Conservation (phyloP, 805 yeast species). For the Myxozyma vanderwaltii region DNA sequence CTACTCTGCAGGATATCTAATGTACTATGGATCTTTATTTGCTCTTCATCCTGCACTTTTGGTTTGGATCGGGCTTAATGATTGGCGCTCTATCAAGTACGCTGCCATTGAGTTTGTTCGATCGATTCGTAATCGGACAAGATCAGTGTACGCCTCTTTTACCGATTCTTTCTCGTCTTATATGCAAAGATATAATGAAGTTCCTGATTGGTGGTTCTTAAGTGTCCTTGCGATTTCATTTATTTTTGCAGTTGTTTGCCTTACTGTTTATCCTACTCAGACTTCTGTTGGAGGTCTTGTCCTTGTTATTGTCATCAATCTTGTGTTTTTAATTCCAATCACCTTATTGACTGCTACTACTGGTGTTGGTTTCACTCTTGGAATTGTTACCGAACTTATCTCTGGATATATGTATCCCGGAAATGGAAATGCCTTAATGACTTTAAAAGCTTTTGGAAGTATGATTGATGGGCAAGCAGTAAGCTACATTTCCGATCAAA, state of each 20-base stretch:
- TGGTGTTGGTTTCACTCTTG: conserved; percentile 59
- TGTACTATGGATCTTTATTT: conserved; percentile 63
- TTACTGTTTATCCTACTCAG: conserved; percentile 49
- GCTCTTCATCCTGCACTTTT: conserved; percentile 48
- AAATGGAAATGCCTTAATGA: conserved; percentile 61
- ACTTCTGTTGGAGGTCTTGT: conserved; percentile 66
- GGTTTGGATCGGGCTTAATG: conserved; percentile 4
- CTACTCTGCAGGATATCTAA: conserved; percentile 55
- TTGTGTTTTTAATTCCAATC: conserved; percentile 60
- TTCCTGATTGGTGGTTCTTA: conserved; percentile 66
- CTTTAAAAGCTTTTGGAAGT: conserved; percentile 49
- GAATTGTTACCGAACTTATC: conserved; percentile 64
- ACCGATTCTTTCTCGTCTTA: conserved; percentile 58
- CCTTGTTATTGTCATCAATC: conserved; percentile 57
- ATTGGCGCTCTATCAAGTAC: conserved; percentile 4
- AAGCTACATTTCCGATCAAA: conserved; percentile 57
- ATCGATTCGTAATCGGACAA: conserved; percentile 1
- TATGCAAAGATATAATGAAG: conserved; percentile 60
- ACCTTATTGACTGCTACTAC: conserved; percentile 65
- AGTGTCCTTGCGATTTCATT: conserved; percentile 51
- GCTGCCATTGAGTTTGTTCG: conserved; percentile 34
- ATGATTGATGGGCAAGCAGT: conserved; percentile 52
- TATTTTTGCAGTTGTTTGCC: conserved; percentile 48
- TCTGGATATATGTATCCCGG: conserved; percentile 69
- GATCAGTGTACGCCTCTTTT: conserved; percentile 31